Conservation (phyloP, 2,329 filamentous ascomycete genomes). For the Aspergillus brunneoviolaceus region DNA sequence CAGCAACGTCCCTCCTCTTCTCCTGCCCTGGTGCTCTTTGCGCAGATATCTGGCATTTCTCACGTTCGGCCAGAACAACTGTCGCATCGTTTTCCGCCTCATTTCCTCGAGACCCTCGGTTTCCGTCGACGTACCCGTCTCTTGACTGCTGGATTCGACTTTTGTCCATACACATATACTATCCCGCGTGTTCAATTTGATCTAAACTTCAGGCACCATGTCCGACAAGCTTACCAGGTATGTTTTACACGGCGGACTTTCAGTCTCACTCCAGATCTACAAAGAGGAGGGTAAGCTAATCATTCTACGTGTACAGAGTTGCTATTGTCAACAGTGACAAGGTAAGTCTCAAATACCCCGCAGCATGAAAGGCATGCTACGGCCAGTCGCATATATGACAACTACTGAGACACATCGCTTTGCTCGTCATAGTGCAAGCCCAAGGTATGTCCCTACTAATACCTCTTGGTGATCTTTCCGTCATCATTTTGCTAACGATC, state of each 20-base stretch:
- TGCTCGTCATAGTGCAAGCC: slow-evolving; percentile 70
- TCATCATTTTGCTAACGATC: slow-evolving; percentile 24
- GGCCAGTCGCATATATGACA: slow-evolving; percentile 40
- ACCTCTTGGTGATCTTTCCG: neutral
- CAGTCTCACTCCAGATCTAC: neutral
- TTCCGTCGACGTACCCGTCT: slow-evolving; percentile 5
- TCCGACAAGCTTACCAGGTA: slow-evolving; percentile 94
- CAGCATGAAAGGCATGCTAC: slow-evolving; percentile 41
- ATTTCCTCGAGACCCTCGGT: slow-evolving; percentile 6
- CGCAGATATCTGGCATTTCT: slow-evolving; percentile 17
- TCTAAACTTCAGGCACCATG: slow-evolving; percentile 57
- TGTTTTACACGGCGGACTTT: slow-evolving; percentile 29
- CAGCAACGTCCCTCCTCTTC: slow-evolving; percentile 16
- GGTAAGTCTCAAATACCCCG: slow-evolving; percentile 54
- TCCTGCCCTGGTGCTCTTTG: slow-evolving; percentile 18
- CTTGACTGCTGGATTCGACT: slow-evolving; percentile 10
- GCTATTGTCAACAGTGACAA: slow-evolving; percentile 99
- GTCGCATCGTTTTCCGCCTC: slow-evolving; percentile 16
- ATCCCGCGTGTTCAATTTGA: slow-evolving; percentile 6
- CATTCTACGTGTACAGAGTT: slow-evolving; percentile 62
- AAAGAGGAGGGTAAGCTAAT: slow-evolving; percentile 14
- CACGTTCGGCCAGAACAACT: slow-evolving; percentile 15
- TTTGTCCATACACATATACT: slow-evolving; percentile 5
- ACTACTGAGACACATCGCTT: slow-evolving; percentile 12
- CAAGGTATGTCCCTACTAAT: slow-evolving; percentile 58